Evolutionary conservation across 495 filamentous ascomycete species (phyloP), one percentile per base, ranked within the genome.

Genomic region (Penicillium tannophilum): DNA sequence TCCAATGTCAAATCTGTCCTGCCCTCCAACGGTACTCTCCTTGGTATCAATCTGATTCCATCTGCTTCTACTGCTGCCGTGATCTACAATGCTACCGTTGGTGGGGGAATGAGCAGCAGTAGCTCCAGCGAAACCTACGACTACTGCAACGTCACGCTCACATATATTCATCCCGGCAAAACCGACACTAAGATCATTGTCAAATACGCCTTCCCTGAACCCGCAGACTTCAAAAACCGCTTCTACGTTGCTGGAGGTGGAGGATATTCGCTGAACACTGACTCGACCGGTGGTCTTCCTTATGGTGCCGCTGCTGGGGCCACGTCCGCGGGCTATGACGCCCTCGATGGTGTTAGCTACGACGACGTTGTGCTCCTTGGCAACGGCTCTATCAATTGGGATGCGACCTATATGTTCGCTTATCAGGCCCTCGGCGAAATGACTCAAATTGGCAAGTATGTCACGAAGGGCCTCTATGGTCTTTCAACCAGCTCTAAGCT

Each of bases 361-460:
- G 76, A 77, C 44, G 69, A 75, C 1, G 74, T 74, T 10, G 63
- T 64, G 11, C 61, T 75, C 0, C 62, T 63, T 43, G 74, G 72
- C 24, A 77, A 79, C 50, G 76, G 76, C 23, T 69, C 72, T 6
- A 70, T 77, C 63, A 79, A 79, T 58, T 77, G 68, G 69, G 74
- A 79, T 51, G 68, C 70, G 4, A 71, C 67, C 20, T 67, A 73
- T 56, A 77, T 77, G 70, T 76, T 76, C 63, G 59, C 54, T 16
- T 81, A 79, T 63, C 70, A 79, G 61, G 78, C 71, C 12, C 62
- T 74, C 1, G 70, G 72, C 23, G 73, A 76, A 50, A 72, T 76
- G 72, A 72, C 72, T 47, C 53, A 59, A 51, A 50, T 76, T 30
- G 73, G 66, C n/a, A 76, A 74, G 54, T 55, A 59, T n/a, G 54